Percentiles rank a stretch among this genome's conserved stretches.
phyloP scores from a whole-genome alignment of 2,329 filamentous ascomycete genomes.

The Fusarium sp. region DNA sequence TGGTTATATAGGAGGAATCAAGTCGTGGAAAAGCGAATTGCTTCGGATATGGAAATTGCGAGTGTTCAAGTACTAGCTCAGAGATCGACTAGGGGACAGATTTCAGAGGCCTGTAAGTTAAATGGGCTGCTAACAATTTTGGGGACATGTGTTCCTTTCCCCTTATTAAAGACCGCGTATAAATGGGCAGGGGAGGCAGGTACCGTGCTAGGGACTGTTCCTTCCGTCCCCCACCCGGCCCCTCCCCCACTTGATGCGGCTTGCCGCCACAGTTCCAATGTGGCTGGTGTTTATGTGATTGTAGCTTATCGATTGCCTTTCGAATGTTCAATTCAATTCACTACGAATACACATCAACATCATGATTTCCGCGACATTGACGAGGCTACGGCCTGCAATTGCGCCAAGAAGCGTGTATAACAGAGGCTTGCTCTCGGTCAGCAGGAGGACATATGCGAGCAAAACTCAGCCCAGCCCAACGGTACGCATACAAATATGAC shows the following conservation, averaged over 20 bases:
- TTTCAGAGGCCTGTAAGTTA: constrained; percentile 37
- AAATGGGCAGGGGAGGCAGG: constrained; percentile 9
- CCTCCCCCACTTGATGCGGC: constrained; percentile 27
- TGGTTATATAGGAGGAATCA: constrained; percentile 12
- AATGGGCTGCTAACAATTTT: constrained; percentile 40
- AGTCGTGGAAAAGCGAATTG: background rate
- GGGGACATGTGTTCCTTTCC: constrained; percentile 50
- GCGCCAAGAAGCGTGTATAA: background rate
- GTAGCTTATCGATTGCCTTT: constrained; percentile 20
- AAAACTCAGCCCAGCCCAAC: constrained; percentile 45
- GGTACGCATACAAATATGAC: constrained; percentile 26
- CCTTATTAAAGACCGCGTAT: constrained; percentile 31
- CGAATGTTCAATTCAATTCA: background rate
- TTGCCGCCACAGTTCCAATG: constrained; percentile 3
- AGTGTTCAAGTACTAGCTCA: constrained; percentile 30
- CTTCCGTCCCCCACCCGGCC: constrained; percentile 27
- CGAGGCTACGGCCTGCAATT: constrained; percentile 27
- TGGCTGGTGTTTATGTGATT: constrained; percentile 19
- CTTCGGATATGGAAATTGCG: constrained; percentile 12
- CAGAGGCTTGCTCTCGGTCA: background rate
- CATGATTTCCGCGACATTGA: constrained; percentile 23
- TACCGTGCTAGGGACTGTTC: constrained; percentile 2
- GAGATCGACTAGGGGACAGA: constrained; percentile 45
- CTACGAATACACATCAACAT: constrained; percentile 1
- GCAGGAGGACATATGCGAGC: constrained; percentile 42